Base-by-base conservation (phyloP, 31 red algal species). In the Odonthalia washingtoniensis region DNA sequence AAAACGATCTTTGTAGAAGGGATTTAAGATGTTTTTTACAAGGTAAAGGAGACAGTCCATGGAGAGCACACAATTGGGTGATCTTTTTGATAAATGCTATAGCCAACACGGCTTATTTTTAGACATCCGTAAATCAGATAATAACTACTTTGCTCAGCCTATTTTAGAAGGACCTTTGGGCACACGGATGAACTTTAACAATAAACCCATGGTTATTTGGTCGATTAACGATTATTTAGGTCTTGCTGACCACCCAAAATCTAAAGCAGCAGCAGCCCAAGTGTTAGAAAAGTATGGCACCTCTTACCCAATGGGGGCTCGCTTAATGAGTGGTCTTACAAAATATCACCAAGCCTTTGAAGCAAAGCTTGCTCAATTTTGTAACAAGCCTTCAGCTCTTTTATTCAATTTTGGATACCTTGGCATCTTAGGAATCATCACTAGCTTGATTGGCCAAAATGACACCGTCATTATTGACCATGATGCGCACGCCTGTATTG, bases 391-490 rank as follows among this genome's bases (percentile, higher is more conserved):
- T 38, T 31, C 72, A 39, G 72, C 37, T 28, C 32, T 41, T 43
- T 76, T 76, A 45, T 31, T 76, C 38, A 76, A 76, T 38, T 76
- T 76, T 76, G 72, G 72, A 38, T 76, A 76, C 72, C 72, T 38
- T 38, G 72, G 72, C 30, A 76, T 76, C 37, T 28, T 76, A 30
- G 30, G 32, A 38, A 38, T 38, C 27, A 76, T 76, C 37, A 38
- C 30, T 76, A 38, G 38, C 38, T 76, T 76, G 38, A 31, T 76
- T 30, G 28, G 32, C 28, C 35, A 38, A 39, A 34, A 38, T 43
- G 72, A 76, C 38, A 38, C 38, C 38, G 37, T 76, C 38, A 38
- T 76, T 76, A 38, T 38, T 76, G 72, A 76, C 38, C 28, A 31
- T 76, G 72, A 45, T 38, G 28, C 32, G 30, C 72, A 76, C 38